Evolutionary conservation across 345 rosid species (phyloP).

Genomic region (Hibiscus mutabilis): DNA sequence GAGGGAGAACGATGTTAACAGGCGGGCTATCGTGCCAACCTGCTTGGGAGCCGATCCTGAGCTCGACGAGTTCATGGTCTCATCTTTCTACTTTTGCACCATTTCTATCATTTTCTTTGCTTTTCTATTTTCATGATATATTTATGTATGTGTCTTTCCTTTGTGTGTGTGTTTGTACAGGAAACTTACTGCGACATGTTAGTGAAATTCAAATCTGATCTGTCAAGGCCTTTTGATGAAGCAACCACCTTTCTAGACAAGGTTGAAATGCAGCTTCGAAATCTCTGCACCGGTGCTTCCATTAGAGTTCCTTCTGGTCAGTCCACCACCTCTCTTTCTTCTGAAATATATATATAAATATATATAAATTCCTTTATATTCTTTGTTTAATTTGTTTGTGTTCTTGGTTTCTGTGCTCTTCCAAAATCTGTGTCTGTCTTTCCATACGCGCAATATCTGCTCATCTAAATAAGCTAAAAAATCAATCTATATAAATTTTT

Average conservation of each 20-base stretch:
- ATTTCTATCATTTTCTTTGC: neutral
- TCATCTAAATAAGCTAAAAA: conserved; percentile 8
- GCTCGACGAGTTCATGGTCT: conserved; percentile 97
- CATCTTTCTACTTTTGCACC: neutral
- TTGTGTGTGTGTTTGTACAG: conserved; percentile 21
- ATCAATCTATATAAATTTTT: conserved; percentile 4
- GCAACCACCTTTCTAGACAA: conserved; percentile 70
- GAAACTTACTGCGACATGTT: conserved; percentile 72
- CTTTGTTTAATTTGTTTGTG: conserved; percentile 6
- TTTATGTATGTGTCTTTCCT: neutral
- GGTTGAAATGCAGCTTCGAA: conserved; percentile 81
- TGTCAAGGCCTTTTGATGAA: conserved; percentile 83
- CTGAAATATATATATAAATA: neutral
- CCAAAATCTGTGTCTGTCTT: conserved; percentile 5
- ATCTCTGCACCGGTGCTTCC: conserved; percentile 60
- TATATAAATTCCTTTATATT: conserved; percentile 1
- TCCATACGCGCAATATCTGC: conserved; percentile 18
- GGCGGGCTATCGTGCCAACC: conserved; percentile 31
- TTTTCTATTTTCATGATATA: neutral
- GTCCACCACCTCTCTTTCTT: conserved; percentile 14
- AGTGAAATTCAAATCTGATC: conserved; percentile 79
- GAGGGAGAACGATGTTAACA: conserved; percentile 35
- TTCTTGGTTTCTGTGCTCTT: conserved; percentile 27
- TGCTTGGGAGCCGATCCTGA: conserved; percentile 80
- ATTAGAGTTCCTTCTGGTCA: conserved; percentile 45